Conservation (phyloP, 108 stramenopile genomes). For the Chaetoceros tenuissimus region DNA sequence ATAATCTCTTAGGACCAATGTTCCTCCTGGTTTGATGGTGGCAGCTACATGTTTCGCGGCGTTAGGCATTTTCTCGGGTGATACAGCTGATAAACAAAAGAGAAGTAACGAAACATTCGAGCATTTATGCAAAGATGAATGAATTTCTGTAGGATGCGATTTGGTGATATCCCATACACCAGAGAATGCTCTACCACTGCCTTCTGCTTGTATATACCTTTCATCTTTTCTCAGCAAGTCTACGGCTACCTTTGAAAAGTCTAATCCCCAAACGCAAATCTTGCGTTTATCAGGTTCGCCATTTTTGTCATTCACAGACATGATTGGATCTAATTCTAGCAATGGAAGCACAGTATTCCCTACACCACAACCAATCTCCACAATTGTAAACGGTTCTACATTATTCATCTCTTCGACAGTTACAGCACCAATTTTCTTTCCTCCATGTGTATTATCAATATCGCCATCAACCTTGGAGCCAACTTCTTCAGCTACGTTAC, state of each 20-base stretch:
- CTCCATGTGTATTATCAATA: background rate
- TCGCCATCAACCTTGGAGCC: too few species aligned
- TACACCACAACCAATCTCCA: constrained; percentile 88
- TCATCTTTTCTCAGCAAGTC: constrained; percentile 42
- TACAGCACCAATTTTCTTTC: too few species aligned
- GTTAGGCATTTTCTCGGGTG: constrained; percentile 31
- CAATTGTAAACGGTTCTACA: constrained; percentile 13
- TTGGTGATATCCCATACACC: constrained; percentile 46
- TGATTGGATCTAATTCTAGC: constrained; percentile 13
- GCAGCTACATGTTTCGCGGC: constrained; percentile 42
- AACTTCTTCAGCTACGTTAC: too few species aligned
- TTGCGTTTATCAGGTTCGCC: background rate
- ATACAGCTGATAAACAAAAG: constrained; percentile 79
- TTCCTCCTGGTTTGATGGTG: constrained; percentile 55
- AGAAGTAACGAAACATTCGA: constrained; percentile 59
- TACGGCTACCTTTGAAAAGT: constrained; percentile 56
- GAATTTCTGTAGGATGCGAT: constrained; percentile 17
- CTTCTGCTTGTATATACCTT: constrained; percentile 31
- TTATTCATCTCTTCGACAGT: background rate
- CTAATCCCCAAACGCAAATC: constrained; percentile 38
- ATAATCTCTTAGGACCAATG: constrained; percentile 79
- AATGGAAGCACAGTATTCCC: constrained; percentile 79
- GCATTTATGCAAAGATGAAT: constrained; percentile 23
- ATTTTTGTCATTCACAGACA: background rate
- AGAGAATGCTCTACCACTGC: constrained; percentile 28